phyloP scores from a whole-genome alignment of 2,329 filamentous ascomycete species.

The Diaporthe sp. region DNA sequence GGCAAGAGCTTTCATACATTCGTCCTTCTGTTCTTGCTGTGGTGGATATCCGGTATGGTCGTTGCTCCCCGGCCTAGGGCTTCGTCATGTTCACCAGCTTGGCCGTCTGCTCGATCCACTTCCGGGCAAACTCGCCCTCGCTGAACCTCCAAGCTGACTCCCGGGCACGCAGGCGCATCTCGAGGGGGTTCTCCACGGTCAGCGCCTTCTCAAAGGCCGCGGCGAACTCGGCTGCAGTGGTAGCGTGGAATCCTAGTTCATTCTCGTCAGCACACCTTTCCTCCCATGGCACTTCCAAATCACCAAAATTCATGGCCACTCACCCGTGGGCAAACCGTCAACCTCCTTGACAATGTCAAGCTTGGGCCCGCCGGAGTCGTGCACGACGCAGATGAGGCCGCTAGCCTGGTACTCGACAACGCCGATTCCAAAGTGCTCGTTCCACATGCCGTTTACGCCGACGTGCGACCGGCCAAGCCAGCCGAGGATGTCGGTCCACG shows the following conservation, averaged over 20 bases:
- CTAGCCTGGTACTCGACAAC: constrained; percentile 99
- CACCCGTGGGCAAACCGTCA: constrained; percentile 83
- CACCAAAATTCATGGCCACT: constrained; percentile 44
- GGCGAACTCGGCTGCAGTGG: constrained; percentile 83
- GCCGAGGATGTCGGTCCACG: constrained; percentile 87
- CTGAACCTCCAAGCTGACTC: constrained; percentile 87
- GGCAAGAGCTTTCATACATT: too few species aligned
- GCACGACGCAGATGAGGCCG: constrained; percentile 91
- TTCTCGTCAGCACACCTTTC: constrained; percentile 41
- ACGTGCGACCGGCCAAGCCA: constrained; percentile 84
- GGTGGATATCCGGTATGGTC: background rate
- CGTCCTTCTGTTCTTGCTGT: background rate
- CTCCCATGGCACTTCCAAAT: background rate
- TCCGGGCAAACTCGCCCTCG: constrained; percentile 84
- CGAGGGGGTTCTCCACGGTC: constrained; percentile 77
- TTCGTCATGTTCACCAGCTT: constrained; percentile 70
- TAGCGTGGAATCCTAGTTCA: constrained; percentile 83
- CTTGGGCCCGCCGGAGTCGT: constrained; percentile 93
- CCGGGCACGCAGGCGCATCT: constrained; percentile 82
- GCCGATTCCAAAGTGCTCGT: constrained; percentile 98
- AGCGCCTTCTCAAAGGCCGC: constrained; percentile 84
- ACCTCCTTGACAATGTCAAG: constrained; percentile 90
- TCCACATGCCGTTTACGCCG: constrained; percentile 99
- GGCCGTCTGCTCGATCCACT: constrained; percentile 83
- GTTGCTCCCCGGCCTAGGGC: background rate